A percentile compares a stretch with the other conserved stretches of the same genome.
Evolutionary conservation across 2,329 filamentous ascomycete genomes (phyloP).

Genomic region (Phymatotrichopsis omnivora): DNA sequence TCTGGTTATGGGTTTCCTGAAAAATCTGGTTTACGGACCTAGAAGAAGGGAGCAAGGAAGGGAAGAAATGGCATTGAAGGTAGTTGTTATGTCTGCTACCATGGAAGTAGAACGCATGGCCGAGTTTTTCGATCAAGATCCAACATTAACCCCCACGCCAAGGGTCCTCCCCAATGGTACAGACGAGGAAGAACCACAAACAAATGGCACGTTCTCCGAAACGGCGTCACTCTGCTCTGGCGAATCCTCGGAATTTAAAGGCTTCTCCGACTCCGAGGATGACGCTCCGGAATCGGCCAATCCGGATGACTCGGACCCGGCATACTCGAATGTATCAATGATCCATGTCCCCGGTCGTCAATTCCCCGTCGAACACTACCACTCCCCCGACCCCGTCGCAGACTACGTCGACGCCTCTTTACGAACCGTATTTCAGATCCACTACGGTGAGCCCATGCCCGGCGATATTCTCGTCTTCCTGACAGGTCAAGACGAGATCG

Average conservation of each 20-base stretch:
- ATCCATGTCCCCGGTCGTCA: conserved; percentile 24
- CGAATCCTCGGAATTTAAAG: not conserved
- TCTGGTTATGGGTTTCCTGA: conserved; percentile 76
- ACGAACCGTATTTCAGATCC: conserved; percentile 74
- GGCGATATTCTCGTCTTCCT: conserved; percentile 90
- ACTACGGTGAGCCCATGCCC: conserved; percentile 78
- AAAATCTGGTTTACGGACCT: conserved; percentile 50
- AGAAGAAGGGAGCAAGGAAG: conserved; percentile 25
- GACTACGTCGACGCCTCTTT: conserved; percentile 76
- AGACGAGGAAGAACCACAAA: conserved; percentile 6
- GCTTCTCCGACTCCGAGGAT: not conserved
- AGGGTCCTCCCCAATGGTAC: not conserved
- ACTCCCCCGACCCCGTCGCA: conserved; percentile 59
- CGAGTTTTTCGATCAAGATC: conserved; percentile 54
- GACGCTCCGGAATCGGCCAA: not conserved
- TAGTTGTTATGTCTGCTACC: conserved; percentile 95
- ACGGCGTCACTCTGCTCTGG: not conserved
- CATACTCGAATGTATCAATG: conserved; percentile 15
- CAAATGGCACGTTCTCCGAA: not conserved
- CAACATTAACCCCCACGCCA: no score
- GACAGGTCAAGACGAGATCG: conserved; percentile 86
- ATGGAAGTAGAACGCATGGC: conserved; percentile 73
- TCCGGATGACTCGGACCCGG: no score
- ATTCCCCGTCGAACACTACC: conserved; percentile 24
- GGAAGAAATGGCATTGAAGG: conserved; percentile 51